phyloP scores from a whole-genome alignment of 768 basidiomycete genomes.

The Daedalea quercina region DNA sequence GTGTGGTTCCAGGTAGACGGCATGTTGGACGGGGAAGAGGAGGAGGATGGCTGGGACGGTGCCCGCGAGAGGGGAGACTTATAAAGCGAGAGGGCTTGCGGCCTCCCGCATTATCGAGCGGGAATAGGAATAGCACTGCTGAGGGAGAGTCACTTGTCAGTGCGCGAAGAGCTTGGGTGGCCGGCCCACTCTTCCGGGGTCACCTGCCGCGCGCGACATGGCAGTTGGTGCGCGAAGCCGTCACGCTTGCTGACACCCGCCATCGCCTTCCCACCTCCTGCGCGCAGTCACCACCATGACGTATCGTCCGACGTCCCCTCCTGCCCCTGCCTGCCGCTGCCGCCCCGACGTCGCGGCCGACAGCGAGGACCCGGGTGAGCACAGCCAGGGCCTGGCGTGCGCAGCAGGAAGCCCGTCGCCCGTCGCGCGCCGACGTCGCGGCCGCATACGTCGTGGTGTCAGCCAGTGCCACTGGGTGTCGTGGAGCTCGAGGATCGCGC shows the following conservation, averaged over 20 bases:
- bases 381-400: no score
- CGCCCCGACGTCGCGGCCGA: no score
- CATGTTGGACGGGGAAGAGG: conserved; percentile 25
- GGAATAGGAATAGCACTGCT: not conserved
- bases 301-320: no score
- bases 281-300: no score
- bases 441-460: not conserved
- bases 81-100: not conserved
- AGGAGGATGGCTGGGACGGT: not conserved
- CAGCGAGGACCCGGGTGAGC: no score
- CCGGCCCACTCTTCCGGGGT: not conserved
- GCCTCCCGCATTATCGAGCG: not conserved
- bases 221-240: no score
- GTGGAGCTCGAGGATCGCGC: not conserved
- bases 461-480: not conserved
- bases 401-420: no score
- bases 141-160: not conserved
- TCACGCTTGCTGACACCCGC: no score
- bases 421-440: no score
- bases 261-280: no score
- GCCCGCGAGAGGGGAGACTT: not conserved
- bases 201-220: no score
- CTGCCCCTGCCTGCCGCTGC: no score
- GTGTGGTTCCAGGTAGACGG: conserved; percentile 37
- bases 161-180: not conserved